Conservation (phyloP, 2,329 filamentous ascomycete species). For the Pseudogymnoascus sp. region DNA sequence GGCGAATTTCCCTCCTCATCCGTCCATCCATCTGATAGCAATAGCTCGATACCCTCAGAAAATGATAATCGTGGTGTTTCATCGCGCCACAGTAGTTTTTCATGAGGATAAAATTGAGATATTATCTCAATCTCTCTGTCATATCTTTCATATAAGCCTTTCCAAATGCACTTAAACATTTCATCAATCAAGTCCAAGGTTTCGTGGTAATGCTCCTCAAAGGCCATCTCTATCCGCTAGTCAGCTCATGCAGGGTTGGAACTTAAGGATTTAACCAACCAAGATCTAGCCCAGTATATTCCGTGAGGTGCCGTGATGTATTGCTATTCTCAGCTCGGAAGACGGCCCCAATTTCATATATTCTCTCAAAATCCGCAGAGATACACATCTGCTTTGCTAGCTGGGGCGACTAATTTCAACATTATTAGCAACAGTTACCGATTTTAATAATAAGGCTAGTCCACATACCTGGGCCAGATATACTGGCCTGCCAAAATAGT, state of each 20-base stretch:
- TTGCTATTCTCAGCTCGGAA: slow-evolving; percentile 95
- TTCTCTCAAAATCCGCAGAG: slow-evolving; percentile 77
- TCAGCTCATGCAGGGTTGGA: background rate
- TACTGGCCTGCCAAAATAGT: slow-evolving; percentile 81
- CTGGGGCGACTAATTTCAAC: slow-evolving; percentile 56
- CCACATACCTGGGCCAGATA: slow-evolving; percentile 63
- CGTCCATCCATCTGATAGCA: slow-evolving; percentile 68
- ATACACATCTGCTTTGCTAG: slow-evolving; percentile 90
- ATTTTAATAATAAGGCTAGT: background rate
- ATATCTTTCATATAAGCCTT: slow-evolving; percentile 59
- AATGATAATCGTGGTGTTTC: slow-evolving; percentile 78
- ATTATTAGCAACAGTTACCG: background rate
- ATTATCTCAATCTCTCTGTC: slow-evolving; percentile 68
- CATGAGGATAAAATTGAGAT: slow-evolving; percentile 76
- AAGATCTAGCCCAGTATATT: slow-evolving; percentile 86
- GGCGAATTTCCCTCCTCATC: slow-evolving; percentile 68
- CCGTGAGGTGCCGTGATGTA: slow-evolving; percentile 86
- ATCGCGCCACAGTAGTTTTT: slow-evolving; percentile 80
- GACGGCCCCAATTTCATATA: slow-evolving; percentile 84
- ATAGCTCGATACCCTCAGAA: slow-evolving; percentile 67
- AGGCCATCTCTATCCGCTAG: slow-evolving; percentile 61
- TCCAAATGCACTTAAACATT: slow-evolving; percentile 73
- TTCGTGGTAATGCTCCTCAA: slow-evolving; percentile 84
- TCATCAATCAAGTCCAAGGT: slow-evolving; percentile 70
- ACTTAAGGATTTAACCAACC: background rate